Base-by-base conservation (phyloP, 2,329 filamentous ascomycete species). In the Thelonectria rubi region DNA sequence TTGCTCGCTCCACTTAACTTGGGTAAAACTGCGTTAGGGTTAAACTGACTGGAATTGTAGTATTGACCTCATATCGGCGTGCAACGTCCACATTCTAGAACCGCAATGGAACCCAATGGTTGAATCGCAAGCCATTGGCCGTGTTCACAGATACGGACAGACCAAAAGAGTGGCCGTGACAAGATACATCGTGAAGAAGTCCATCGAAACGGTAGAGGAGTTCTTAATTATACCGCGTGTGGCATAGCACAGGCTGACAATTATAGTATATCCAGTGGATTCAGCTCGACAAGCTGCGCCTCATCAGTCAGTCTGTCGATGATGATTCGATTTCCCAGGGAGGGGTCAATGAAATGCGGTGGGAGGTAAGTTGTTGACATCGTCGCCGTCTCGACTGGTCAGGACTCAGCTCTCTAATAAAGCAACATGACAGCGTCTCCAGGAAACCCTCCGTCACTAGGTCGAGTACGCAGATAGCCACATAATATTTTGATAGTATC, bases 31-130 rank as follows among this genome's bases (percentile, higher is more conserved):
- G 24, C 24, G 7, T 24, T 24, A 4, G 24, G 24, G 7, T 7
- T 7, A 18, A 43, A 14, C 30, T 50, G 40, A 51, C 48, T 26
- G 20, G 11, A 3, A 3, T 9, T 14, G 2, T 12, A 52, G 49
- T 2, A 43, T 56, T 7, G 34, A 50, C 20, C 18, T 56, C 7
- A 49, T 24, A 11, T 45, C 37, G 7, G 54, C 54, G 2, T 32
- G 8, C 9, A 2, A 24, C 7, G 20, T 56, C 9, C 54, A 56
- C 20, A 5, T 56, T 1, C 15, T 56, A 1, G 54, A 56, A 17
- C 54, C 54, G 11, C 45, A 56, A 5, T 56, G 45, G 45, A 56
- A 56, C 15, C 54, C 54, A 6, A 56, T 56, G 54, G 34, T 37
- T 11, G 45, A 56, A 17, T n/a, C 21, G 3, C 54, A 56, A 37